Percentiles rank a stretch among this genome's conserved stretches.
Conservation (phyloP, 495 filamentous ascomycete genomes). For the Aspergillus nidulans region DNA sequence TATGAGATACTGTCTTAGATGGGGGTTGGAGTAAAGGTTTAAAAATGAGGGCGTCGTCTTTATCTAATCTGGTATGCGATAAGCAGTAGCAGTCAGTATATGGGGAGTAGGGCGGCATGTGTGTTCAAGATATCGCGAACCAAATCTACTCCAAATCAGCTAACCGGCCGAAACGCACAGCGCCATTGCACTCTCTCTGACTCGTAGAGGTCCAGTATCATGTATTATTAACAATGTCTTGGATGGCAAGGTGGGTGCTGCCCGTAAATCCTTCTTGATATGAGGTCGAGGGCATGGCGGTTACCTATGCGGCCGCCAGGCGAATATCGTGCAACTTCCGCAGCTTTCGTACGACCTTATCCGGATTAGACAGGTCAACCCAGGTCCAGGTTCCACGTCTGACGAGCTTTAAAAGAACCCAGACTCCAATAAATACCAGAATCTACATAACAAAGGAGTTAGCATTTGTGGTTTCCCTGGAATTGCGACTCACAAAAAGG, state of each 20-base stretch:
- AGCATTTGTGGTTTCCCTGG: background rate
- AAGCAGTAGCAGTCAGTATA: background rate
- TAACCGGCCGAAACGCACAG: no score
- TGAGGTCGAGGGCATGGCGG: no score
- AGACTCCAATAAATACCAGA: background rate
- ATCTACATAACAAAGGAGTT: background rate
- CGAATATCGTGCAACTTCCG: background rate
- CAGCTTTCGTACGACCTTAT: background rate
- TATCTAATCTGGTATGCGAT: background rate
- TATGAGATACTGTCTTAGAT: background rate
- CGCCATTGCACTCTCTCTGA: no score
- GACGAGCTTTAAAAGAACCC: background rate
- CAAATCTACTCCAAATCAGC: no score
- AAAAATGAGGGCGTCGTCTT: background rate
- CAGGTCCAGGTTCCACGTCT: background rate
- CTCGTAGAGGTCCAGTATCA: no score
- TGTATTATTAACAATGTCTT: no score
- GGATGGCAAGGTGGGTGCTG: no score
- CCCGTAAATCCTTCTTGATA: no score
- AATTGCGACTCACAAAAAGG: background rate
- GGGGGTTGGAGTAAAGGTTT: background rate
- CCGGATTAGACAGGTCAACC: background rate
- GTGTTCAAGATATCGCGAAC: background rate
- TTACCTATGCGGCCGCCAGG: background rate
- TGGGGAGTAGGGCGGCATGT: background rate